Evolutionary conservation across 129 eudicot genomes (phyloP), one percentile per base, ranked within the genome.

Genomic region (Flaveria brownii): DNA sequence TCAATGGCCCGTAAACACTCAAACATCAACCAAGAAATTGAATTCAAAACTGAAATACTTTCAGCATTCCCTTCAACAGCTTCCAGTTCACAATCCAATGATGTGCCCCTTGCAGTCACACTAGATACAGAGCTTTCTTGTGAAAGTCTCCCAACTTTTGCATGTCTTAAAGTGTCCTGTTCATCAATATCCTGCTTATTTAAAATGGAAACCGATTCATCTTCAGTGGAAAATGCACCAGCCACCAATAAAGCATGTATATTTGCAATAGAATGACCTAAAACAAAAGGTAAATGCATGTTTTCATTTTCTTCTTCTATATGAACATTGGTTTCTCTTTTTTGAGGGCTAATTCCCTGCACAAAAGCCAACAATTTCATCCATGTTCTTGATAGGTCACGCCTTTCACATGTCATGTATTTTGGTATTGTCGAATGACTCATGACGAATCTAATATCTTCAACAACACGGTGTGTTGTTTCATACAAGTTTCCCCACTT

Each of bases 261-360:
- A 70, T 85, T 85, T 59, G 94, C 88, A 63, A 95, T 86, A 64
- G 97, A 86, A 71, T 89, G 93, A 61, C 96, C 88, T 46, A 95
- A 76, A 73, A 83, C 82, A 70, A 95, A 95, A 36, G 99, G 99
- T 66, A 91, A 79, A 83, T 91, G 92, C 78, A 86, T 83, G 80
- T 80, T 79, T 26, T 91, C 99, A 56, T 89, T 86, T 64, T 95
- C 97, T 81, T 95, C 99, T 83, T 95, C 99, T 72, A 89, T 77
- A 70, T 95, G 97, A 67, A 86, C 73, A 72, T 91, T 87, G 47
- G 87, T 91, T 79, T 95, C 99, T 86, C 99, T 77, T 89, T 91
- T 91, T 80, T 82, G 94, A 77, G 99, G 91, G 71, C 89, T 91
- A 96, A 95, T 91, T 36, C 99, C 99, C 86, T 95, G 99, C 76